A percentile compares a stretch with the other conserved stretches of the same genome.
Evolutionary conservation across 495 filamentous ascomycete species (phyloP).

Genomic region (Penicillium steckii): DNA sequence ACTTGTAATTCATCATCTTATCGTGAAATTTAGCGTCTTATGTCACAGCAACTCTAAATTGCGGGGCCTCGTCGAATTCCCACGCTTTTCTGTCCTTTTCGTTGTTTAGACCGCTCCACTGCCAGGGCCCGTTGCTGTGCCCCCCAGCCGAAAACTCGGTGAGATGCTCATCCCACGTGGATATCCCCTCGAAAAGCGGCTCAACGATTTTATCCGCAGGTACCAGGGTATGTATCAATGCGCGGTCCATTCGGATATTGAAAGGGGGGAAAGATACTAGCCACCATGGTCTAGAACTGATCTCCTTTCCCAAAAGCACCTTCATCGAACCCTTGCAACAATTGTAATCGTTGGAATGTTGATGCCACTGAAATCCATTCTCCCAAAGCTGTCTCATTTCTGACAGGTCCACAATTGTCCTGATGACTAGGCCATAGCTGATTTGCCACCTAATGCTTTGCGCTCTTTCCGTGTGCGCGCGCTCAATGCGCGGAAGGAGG

Average conservation of each 20-base stretch:
- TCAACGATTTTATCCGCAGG: background rate
- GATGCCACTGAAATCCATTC: no score
- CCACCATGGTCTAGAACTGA: no score
- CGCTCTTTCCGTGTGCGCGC: slow-evolving; percentile 20
- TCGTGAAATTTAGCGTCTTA: slow-evolving; percentile 26
- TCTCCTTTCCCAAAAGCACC: no score
- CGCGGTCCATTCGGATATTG: background rate
- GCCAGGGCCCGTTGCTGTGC: slow-evolving; percentile 8
- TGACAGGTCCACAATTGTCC: background rate
- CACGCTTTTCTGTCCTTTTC: background rate
- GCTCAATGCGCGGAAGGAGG: slow-evolving; percentile 11
- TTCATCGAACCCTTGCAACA: no score
- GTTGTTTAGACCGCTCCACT: slow-evolving; percentile 9
- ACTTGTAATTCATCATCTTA: slow-evolving; percentile 10
- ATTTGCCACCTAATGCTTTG: slow-evolving; percentile 13
- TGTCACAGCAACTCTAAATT: slow-evolving; percentile 33
- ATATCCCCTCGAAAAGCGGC: background rate
- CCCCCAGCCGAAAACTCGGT: slow-evolving; percentile 19
- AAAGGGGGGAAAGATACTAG: background rate
- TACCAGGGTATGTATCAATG: background rate
- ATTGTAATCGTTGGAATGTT: no score
- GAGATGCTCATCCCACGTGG: slow-evolving; percentile 10
- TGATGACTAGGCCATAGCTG: background rate
- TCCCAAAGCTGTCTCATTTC: background rate
- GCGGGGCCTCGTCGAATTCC: slow-evolving; percentile 13